phyloP scores from a whole-genome alignment of 2,329 filamentous ascomycete genomes.

The Fusarium sp. region DNA sequence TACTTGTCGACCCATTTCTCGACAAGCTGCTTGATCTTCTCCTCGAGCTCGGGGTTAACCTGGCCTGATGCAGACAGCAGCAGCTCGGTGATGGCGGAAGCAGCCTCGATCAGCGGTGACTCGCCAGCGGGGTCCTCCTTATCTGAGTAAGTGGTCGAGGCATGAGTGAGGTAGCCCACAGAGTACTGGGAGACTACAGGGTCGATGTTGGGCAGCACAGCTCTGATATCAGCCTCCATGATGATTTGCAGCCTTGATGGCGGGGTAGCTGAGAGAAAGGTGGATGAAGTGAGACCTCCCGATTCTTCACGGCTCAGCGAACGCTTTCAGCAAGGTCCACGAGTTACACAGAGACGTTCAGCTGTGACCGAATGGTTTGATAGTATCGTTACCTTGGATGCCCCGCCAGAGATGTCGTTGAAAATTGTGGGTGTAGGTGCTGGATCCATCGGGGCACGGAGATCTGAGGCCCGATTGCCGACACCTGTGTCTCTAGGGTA shows the following conservation, averaged over 20 bases:
- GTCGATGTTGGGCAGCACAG: constrained; percentile 87
- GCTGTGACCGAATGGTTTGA: constrained; percentile 21
- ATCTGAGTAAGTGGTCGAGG: constrained; percentile 85
- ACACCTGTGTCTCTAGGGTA: constrained; percentile 19
- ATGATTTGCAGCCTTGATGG: constrained; percentile 29
- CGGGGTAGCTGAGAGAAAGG: not conserved
- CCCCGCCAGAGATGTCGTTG: constrained; percentile 43
- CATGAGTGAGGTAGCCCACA: constrained; percentile 93
- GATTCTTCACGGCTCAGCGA: not conserved
- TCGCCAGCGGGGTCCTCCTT: constrained; percentile 73
- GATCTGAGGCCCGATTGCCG: constrained; percentile 37
- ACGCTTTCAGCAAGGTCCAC: not conserved
- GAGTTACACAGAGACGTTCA: not conserved
- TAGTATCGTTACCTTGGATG: constrained; percentile 30
- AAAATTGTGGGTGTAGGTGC: constrained; percentile 41
- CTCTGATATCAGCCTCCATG: constrained; percentile 91
- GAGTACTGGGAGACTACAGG: constrained; percentile 92
- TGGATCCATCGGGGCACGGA: constrained; percentile 16
- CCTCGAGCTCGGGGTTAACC: constrained; percentile 75
- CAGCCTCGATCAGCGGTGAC: constrained; percentile 86
- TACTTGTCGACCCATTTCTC: constrained; percentile 90
- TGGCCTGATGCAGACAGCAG: constrained; percentile 94
- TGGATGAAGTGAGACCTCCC: not conserved
- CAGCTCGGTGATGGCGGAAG: constrained; percentile 84
- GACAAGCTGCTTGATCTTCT: constrained; percentile 84